Evolutionary conservation across 768 basidiomycete genomes (phyloP).

Genomic region (Lactarius pseudohatsudake): DNA sequence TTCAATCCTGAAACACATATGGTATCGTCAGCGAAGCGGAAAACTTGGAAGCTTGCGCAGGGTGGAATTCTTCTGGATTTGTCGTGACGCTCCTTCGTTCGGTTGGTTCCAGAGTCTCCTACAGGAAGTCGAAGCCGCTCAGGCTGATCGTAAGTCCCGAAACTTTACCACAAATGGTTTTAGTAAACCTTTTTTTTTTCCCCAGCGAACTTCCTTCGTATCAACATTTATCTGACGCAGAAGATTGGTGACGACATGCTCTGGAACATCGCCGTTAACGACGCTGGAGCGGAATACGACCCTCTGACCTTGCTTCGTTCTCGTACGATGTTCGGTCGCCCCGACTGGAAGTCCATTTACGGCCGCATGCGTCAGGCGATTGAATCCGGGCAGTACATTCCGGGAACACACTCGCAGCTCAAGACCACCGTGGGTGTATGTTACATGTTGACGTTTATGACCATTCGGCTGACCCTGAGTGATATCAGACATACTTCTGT

Average conservation of each 20-base stretch:
- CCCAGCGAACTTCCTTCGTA: conserved; percentile 85
- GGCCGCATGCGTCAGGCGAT: conserved; percentile 71
- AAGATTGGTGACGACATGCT: conserved; percentile 85
- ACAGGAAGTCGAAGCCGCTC: conserved; percentile 84
- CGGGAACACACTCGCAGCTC: conserved; percentile 73
- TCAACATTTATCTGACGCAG: conserved; percentile 88
- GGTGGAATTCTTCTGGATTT: conserved; percentile 95
- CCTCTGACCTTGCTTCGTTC: conserved; percentile 86
- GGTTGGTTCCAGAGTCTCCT: conserved; percentile 94
- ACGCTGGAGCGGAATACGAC: conserved; percentile 82
- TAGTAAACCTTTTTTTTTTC: conserved; percentile 5
- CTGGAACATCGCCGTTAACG: conserved; percentile 89
- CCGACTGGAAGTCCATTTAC: conserved; percentile 86
- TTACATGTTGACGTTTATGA: conserved; percentile 26
- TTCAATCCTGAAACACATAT: conserved; percentile 92
- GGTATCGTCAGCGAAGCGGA: conserved; percentile 85
- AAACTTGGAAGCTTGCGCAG: conserved; percentile 77
- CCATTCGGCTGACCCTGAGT: conserved; percentile 12
- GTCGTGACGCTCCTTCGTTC: conserved; percentile 93
- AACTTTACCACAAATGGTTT: background rate
- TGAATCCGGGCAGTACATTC: conserved; percentile 78
- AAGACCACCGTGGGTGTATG: conserved; percentile 83
- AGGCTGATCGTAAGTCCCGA: conserved; percentile 74
- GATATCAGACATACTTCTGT: conserved; percentile 78
- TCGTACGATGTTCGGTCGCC: conserved; percentile 89